These are phyloP conservation scores for Lanmaoa rubissima DNA, from an alignment of 768 basidiomycete genomes.

Conservation along the genomic window DNA sequence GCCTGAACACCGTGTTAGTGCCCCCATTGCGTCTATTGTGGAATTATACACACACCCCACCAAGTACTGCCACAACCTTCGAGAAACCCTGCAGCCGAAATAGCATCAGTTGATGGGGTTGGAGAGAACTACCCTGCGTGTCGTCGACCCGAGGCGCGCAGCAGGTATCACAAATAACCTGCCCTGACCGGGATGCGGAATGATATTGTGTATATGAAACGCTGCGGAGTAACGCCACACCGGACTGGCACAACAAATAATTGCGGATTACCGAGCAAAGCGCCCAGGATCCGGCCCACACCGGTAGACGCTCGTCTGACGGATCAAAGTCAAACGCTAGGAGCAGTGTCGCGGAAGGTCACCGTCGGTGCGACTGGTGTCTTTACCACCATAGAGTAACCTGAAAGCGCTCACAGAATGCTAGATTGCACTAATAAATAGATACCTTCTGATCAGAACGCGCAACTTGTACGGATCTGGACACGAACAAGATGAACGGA, in stretches of 20 bases:
- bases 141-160: background rate
- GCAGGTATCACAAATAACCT: background rate
- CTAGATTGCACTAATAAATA: background rate
- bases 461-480: background rate
- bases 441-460: constrained; percentile 4
- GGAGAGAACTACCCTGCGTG: too few relatives aligned
- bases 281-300: background rate
- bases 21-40: too few relatives aligned
- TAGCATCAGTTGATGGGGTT: background rate
- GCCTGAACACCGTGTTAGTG: too few relatives aligned
- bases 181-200: background rate
- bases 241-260: background rate
- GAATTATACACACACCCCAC: background rate
- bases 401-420: background rate
- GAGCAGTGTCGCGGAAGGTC: too few relatives aligned
- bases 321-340: background rate
- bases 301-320: background rate
- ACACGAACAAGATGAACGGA: background rate
- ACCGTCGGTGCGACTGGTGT: background rate
- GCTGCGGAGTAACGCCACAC: background rate
- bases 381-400: background rate
- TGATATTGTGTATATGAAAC: background rate
- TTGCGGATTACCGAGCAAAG: background rate
- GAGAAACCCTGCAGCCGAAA: background rate
- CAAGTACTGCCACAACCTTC: background rate